Percentiles rank a stretch among this genome's conserved stretches.
phyloP scores from a whole-genome alignment of 164 flowering plant genomes.

The Dillenia turbinata region DNA sequence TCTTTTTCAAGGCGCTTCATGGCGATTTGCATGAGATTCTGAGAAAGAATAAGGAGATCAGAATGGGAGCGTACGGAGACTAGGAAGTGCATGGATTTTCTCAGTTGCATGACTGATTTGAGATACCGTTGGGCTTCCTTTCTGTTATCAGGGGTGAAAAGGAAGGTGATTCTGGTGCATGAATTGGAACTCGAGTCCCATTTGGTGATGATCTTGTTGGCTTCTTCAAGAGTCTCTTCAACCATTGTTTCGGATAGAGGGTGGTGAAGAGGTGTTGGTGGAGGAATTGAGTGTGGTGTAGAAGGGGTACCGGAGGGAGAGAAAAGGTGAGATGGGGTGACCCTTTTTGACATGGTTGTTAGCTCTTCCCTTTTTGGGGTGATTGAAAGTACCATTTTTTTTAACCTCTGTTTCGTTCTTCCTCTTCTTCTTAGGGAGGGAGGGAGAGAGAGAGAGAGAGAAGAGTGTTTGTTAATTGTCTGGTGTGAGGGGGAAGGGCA shows the following conservation, averaged over 20 bases:
- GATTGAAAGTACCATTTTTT: conserved; percentile 2
- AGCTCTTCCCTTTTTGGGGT: neutral
- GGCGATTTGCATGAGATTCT: conserved; percentile 30
- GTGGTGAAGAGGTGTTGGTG: neutral
- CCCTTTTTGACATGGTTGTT: neutral
- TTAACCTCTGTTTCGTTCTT: too few species aligned
- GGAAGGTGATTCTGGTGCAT: conserved; percentile 7
- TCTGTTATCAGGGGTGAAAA: conserved; percentile 16
- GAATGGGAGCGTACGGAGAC: conserved; percentile 10
- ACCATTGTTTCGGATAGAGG: conserved; percentile 20
- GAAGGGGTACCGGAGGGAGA: neutral
- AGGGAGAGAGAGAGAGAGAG: conserved; percentile 5
- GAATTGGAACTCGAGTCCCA: conserved; percentile 23
- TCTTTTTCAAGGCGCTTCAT: conserved; percentile 35
- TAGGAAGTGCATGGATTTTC: conserved; percentile 18
- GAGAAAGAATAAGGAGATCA: conserved; percentile 20
- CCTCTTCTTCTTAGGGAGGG: neutral
- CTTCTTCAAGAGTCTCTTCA: conserved; percentile 21
- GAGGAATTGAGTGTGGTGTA: neutral
- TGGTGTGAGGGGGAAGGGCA: too few species aligned
- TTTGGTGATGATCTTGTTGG: conserved; percentile 19
- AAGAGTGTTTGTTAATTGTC: too few species aligned
- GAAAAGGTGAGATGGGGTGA: conserved; percentile 2
- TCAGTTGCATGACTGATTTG: conserved; percentile 18
- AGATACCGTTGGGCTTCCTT: conserved; percentile 21